phyloP scores from a whole-genome alignment of 257 asterid species.

The Solanum lignicaule region DNA sequence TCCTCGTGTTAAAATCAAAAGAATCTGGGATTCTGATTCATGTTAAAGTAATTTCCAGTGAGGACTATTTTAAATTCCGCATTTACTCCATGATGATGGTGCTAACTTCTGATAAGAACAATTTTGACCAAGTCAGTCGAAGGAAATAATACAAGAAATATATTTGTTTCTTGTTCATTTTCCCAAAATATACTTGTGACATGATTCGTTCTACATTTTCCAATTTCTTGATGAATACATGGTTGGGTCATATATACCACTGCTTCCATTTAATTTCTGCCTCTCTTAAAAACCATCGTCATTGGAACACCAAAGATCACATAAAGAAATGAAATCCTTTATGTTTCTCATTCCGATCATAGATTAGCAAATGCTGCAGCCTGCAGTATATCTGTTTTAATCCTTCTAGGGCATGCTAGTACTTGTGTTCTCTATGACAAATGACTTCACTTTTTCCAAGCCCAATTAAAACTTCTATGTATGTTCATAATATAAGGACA shows the following conservation, averaged over 20 bases:
- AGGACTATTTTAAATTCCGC: background rate
- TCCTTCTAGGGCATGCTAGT: background rate
- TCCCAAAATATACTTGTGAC: background rate
- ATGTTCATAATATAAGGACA: background rate
- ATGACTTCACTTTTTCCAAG: background rate
- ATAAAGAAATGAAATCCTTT: background rate
- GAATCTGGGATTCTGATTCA: background rate
- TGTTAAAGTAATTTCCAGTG: background rate
- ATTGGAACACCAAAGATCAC: background rate
- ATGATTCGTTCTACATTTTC: background rate
- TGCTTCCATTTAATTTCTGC: background rate
- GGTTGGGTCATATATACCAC: background rate
- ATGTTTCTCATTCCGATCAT: background rate
- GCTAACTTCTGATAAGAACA: background rate
- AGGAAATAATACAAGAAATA: background rate
- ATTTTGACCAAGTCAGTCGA: background rate
- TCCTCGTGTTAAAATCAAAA: background rate
- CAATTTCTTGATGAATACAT: background rate
- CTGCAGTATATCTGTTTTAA: background rate
- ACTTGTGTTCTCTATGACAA: background rate
- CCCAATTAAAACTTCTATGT: background rate
- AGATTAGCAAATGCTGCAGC: background rate
- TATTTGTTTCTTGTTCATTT: background rate
- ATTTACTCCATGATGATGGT: background rate
- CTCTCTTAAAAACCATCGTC: background rate